Conservation (phyloP, 306 rosid species). For the Citrullus amarus region DNA sequence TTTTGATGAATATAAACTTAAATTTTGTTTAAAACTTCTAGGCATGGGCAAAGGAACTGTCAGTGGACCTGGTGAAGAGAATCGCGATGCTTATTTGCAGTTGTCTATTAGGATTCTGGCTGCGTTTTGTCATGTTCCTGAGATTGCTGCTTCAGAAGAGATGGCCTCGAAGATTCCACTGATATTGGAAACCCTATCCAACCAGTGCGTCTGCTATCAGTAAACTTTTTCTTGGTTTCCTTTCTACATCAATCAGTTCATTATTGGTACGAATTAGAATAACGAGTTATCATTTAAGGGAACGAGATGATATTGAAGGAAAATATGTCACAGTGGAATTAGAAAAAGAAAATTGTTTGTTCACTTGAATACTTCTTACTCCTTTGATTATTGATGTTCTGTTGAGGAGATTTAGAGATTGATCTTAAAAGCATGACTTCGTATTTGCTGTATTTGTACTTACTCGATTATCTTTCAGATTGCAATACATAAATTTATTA, state of each 20-base stretch:
- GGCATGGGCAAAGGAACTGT: constrained; percentile 52
- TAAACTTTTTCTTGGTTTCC: neutral
- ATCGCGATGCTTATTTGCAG: constrained; percentile 66
- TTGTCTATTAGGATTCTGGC: constrained; percentile 71
- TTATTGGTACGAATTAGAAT: neutral
- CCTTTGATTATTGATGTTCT: neutral
- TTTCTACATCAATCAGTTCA: neutral
- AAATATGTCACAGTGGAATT: neutral
- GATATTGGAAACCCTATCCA: constrained; percentile 42
- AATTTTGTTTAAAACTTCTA: constrained; percentile 4
- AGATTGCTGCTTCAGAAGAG: constrained; percentile 60
- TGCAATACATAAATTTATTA: neutral
- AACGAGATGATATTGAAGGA: neutral
- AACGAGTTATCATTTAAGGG: neutral
- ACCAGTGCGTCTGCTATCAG: constrained; percentile 36
- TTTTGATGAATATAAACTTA: neutral
- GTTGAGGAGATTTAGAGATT: neutral
- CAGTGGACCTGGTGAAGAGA: constrained; percentile 22
- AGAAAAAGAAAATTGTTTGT: neutral
- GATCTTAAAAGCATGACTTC: neutral
- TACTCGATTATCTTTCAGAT: neutral
- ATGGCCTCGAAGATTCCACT: constrained; percentile 57
- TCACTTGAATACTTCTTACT: neutral
- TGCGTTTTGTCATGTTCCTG: constrained; percentile 67
- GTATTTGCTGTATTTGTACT: neutral